Base-by-base conservation (phyloP, 495 filamentous ascomycete species). In the Podospora australis region DNA sequence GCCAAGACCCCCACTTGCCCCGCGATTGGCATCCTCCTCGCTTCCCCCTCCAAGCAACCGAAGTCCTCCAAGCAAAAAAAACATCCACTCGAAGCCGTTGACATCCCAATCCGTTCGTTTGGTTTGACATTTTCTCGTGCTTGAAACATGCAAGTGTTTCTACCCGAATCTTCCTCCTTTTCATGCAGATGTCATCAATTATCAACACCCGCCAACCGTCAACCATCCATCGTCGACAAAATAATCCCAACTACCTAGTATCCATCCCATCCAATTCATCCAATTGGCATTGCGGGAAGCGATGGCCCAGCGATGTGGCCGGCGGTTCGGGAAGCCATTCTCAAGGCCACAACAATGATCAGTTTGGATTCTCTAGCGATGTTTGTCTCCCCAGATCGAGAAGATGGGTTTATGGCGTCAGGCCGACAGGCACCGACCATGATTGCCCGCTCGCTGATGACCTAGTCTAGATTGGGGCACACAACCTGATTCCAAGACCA, bases 131-230 rank as follows among this genome's bases (percentile, higher is more conserved):
- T 35, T 26, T 32, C 26, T 36, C 49, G 40, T 16, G 41, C 44
- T 65, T 63, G 64, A 65, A 67, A 67, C 64, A 56, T 59, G 55
- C 52, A 29, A 17, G 45, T 56, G 62, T 67, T 65, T 60, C 58
- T 52, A 35, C 52, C 52, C 46, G 41, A 52, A 40, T 41, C 43
- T 55, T 38, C 28, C 25, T 22, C 21, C 10, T 40, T 19, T n/a
- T n/a, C n/a, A n/a, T n/a, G n/a, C n/a, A n/a, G n/a, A n/a, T n/a
- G n/a, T n/a, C n/a, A n/a, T n/a, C n/a, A n/a, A n/a, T n/a, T n/a
- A n/a, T n/a, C n/a, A n/a, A n/a, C n/a, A n/a, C n/a, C n/a, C n/a
- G n/a, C n/a, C n/a, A n/a, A n/a, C n/a, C n/a, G n/a, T n/a, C n/a
- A n/a, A n/a, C n/a, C n/a, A n/a, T n/a, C n/a, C n/a, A n/a, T n/a